Conservation (phyloP, 768 basidiomycete genomes). For the Boletus huronensis region DNA sequence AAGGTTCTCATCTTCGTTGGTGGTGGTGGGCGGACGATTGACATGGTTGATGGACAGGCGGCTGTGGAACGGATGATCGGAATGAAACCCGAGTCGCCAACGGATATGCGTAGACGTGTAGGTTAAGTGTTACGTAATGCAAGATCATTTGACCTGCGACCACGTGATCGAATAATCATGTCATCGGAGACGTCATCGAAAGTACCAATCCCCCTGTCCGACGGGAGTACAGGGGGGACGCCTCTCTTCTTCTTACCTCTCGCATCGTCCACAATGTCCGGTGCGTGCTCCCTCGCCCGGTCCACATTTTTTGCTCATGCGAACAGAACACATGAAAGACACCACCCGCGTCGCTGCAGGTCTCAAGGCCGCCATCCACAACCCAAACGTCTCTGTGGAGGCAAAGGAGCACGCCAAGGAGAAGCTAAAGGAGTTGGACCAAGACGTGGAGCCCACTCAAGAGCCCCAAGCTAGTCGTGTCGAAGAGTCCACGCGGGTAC, state of each 20-base stretch:
- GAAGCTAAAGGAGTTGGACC: slow-evolving; percentile 41
- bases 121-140: slow-evolving; percentile 14
- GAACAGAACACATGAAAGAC: slow-evolving; percentile 36
- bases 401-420: slow-evolving; percentile 49
- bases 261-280: slow-evolving; percentile 9
- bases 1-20: background rate
- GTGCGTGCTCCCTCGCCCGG: background rate
- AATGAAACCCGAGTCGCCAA: slow-evolving; percentile 36
- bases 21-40: background rate
- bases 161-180: slow-evolving; percentile 11
- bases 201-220: slow-evolving; percentile 9
- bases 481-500: slow-evolving; percentile 21
- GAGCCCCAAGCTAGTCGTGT: background rate
- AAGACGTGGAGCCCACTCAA: slow-evolving; percentile 8
- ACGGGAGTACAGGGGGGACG: background rate
- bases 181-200: slow-evolving; percentile 12
- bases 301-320: background rate
- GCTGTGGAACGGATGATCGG: slow-evolving; percentile 59
- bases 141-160: background rate
- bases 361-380: slow-evolving; percentile 55
- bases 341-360: slow-evolving; percentile 50
- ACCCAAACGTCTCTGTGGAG: slow-evolving; percentile 53
- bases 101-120: slow-evolving; percentile 28
- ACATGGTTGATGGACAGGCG: slow-evolving; percentile 34
- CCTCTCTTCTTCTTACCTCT: background rate